Percentiles rank a stretch among this genome's conserved stretches.
phyloP scores from a whole-genome alignment of 169 alveolate genomes.

The Pseudocohnilembus persalinus region DNA sequence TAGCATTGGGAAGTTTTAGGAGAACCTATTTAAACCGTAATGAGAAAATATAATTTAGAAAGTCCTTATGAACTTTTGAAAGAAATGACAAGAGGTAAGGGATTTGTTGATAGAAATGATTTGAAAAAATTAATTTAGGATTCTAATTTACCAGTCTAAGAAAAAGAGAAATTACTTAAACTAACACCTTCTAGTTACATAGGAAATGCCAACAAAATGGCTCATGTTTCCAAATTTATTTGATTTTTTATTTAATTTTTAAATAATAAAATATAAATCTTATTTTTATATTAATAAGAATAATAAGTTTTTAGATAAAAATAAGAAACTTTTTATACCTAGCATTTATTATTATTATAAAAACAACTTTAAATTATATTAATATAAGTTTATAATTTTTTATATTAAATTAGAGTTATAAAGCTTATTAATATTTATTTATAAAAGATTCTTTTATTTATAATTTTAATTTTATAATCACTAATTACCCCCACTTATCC shows the following conservation, averaged over 20 bases:
- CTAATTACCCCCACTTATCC: no score
- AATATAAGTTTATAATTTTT: no score
- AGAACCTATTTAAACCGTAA: conserved; percentile 91
- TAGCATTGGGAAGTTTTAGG: conserved; percentile 93
- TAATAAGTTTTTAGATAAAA: no score
- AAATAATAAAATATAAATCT: no score
- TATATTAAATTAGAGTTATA: no score
- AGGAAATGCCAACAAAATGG: conserved; percentile 69
- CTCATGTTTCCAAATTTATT: conserved; percentile 35
- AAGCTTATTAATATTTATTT: no score
- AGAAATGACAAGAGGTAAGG: conserved; percentile 76
- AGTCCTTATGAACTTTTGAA: conserved; percentile 79
- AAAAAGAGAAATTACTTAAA: conserved; percentile 26
- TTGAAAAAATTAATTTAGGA: conserved; percentile 42
- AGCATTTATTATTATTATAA: no score
- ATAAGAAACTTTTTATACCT: no score
- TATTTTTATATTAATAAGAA: no score
- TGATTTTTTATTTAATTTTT: neutral
- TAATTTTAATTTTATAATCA: no score
- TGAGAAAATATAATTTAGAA: conserved; percentile 80
- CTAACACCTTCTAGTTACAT: conserved; percentile 63
- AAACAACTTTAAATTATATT: no score
- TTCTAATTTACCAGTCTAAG: conserved; percentile 47
- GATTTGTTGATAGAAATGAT: conserved; percentile 44
- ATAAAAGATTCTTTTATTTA: no score